phyloP scores from a whole-genome alignment of 352 stramenopile genomes.

The Phytophthora capsici region DNA sequence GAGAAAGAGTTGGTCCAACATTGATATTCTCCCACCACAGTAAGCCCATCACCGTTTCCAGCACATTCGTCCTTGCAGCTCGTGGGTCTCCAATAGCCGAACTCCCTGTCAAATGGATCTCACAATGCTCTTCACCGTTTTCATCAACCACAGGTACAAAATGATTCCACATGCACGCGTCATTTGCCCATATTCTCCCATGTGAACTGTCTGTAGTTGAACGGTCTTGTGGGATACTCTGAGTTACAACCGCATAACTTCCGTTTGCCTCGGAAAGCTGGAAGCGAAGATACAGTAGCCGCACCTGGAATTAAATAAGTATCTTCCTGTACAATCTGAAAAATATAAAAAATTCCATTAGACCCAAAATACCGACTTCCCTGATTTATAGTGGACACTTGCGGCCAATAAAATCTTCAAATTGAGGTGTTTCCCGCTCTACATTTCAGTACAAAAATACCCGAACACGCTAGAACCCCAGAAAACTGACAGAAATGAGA shows the following conservation, averaged over 20 bases:
- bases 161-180: conserved; percentile 47
- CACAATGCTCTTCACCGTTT: conserved; percentile 43
- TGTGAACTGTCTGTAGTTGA: conserved; percentile 1
- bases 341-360: too few relatives aligned
- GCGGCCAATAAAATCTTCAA: too few relatives aligned
- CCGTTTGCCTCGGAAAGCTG: conserved; percentile 47
- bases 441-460: too few relatives aligned
- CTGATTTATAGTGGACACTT: too few relatives aligned
- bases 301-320: too few relatives aligned
- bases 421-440: too few relatives aligned
- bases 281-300: conserved; percentile 55
- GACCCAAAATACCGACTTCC: too few relatives aligned
- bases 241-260: conserved; percentile 43
- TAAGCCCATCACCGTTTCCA: conserved; percentile 65
- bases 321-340: too few relatives aligned
- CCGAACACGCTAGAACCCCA: too few relatives aligned
- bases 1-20: conserved; percentile 42
- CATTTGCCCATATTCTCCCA: conserved; percentile 47
- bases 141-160: conserved; percentile 38
- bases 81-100: conserved; percentile 38
- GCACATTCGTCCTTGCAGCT: conserved; percentile 41
- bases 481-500: too few relatives aligned
- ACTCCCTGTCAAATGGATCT: conserved; percentile 46
- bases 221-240: conserved; percentile 35
- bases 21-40: conserved; percentile 64